Base-by-base conservation (phyloP, 176 grass and related monocot species). In the Miscanthus lutarioriparius region DNA sequence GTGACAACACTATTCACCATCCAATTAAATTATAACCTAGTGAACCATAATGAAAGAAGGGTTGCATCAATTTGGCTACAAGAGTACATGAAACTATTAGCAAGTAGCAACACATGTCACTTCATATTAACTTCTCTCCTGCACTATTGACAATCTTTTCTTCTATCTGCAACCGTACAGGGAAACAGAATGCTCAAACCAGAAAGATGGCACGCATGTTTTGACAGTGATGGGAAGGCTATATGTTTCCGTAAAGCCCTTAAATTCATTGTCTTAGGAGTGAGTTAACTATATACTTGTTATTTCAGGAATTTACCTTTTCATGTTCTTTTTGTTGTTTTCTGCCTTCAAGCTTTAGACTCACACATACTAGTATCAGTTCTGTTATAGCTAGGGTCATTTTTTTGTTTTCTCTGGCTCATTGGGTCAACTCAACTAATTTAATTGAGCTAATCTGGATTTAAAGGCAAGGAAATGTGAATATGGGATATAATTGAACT, bases 191-290 rank as follows among this genome's bases (percentile, higher is more conserved):
- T 94, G 89, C 96, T 98, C 35, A 96, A 91, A 76, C 89, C 91
- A 30, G 96, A 98, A 77, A 98, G 94, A 86, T 98, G 96, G 96
- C 90, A 92, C 6, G 11, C 91, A 32, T 87, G 86, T 80, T 96
- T 98, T 49, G 91, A 98, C 45, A 63, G 65, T 40, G 91, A 98
- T 3, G 93, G 96, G 35, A 98, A 82, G 81, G 91, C 87, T 82
- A 82, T 89, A 54, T 90, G 87, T 80, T 96, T 98, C 75, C 87
- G 74, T 22, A 98, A 98, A 86, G 89, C 91, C 66, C 96, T 98
- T 30, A 98, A 96, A 48, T 92, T 98, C 88, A 96, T 98, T 82
- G 59, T 95, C 28, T 71, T 95, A 72, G 96, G 96, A 79, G 96
- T 98, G 92, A 90, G 89, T 84, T 73, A 13, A 44, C n/a, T 78